Evolutionary conservation across 495 filamentous ascomycete species (phyloP), one percentile per base, ranked within the genome.

Genomic region (Podospora bellae-mahoneyi): DNA sequence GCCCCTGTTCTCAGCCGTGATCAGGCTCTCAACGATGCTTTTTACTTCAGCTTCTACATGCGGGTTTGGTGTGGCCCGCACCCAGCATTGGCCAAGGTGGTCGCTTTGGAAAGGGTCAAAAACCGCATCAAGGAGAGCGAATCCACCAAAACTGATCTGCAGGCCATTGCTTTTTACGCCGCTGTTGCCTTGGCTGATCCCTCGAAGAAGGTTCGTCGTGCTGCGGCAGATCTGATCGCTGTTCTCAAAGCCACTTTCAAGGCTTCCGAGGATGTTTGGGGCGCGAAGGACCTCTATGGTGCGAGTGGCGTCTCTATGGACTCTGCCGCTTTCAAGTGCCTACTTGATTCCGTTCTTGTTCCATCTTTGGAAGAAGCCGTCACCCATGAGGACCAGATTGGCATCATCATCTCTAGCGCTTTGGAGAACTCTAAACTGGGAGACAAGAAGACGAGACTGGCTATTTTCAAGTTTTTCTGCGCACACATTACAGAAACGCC

Each of bases 361-460:
- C 89, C 91, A 2, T 85, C 81, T 5, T 73, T 97, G 19, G 93
- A 97, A 73, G 94, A 97, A 77, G 94, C 89, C 71, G 83, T 92
- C 10, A 79, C 96, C 20, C 93, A 97, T 74, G 78, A 85, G 5
- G 84, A 80, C 44, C 84, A 93, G 56, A 78, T 94, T 27, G 78
- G 82, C 10, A 84, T 82, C 23, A 81, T 84, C 7, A 72, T 96
- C n/a, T 84, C 85, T 62, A 82, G 80, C 60, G 77, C 80, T 1
- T 70, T 93, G 26, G 83, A 88, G 59, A 81, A 85, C 62, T 74
- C 79, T 32, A 73, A 76, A 70, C 58, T 78, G 56, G 78, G 78
- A 20, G 76, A 78, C 15, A 87, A 88, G 66, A 75, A 75, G 19
- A 78, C 79, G 34, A 87, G 91, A 62, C 78, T 84, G 1, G 85